Base-by-base conservation (phyloP, 768 basidiomycete genomes). In the Leucogyrophana mollusca region DNA sequence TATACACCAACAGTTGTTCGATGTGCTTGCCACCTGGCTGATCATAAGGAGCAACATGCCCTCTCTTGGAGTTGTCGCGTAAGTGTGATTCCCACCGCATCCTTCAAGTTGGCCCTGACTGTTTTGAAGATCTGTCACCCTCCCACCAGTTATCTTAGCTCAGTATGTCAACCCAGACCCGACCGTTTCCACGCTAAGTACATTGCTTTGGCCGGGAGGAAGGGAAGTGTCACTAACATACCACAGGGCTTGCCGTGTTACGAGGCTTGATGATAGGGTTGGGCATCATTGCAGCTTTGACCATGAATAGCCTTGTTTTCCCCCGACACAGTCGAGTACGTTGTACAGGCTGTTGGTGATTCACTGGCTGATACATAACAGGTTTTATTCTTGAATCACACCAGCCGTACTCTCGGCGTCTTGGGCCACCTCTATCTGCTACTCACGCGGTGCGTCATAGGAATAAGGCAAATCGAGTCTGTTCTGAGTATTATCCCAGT, bases 271-370 rank as follows among this genome's bases (percentile, higher is more conserved):
- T 73, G 64, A 78, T 78, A 22, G 61, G 62, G 40, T 60, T 65
- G 16, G 76, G 77, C 9, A 75, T 78, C 43, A 50, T 77, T 20
- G 67, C 66, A 11, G 77, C 76, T 4, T 54, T 78, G 8, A 33
- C 66, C 21, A 62, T 72, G 61, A 78, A 76, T 51, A 69, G 66
- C 23, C 36, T 77, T 4, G 45, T 78, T 6, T 78, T 73, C 49
- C 76, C 76, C 35, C 66, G 71, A 34, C 73, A 77, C 51, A 71
- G 72, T 55, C 62, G 74, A 41, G 74, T 76, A 54, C 23, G 64
- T 3, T 27, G 8, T 34, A 2, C 27, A 17, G 14, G 0, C 13
- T 27, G 16, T 36, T 40, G 49, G 35, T 43, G 22, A 47, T 44
- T 30, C 13, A 6, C 21, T 8, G 10, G 35, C 14, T 20, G 13